Evolutionary conservation across 2,329 filamentous ascomycete species (phyloP).

Genomic region (Alternaria alternata): DNA sequence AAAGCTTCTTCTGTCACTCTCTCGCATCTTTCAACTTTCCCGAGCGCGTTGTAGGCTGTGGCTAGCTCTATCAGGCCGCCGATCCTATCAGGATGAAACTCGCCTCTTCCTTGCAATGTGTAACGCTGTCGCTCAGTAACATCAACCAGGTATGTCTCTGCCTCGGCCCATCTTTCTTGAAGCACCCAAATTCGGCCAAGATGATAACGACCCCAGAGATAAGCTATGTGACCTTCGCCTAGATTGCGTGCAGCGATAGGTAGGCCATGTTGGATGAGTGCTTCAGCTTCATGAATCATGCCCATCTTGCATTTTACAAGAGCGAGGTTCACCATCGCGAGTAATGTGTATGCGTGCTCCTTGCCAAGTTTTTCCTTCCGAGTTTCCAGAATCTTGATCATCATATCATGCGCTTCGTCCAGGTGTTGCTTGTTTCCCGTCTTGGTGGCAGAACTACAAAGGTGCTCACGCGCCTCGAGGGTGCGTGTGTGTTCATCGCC

Average conservation of each 20-base stretch:
- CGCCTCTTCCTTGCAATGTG: conserved; percentile 9
- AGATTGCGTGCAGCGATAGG: conserved; percentile 29
- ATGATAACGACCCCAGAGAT: conserved; percentile 17
- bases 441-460: not conserved
- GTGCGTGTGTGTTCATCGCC: conserved; percentile 16
- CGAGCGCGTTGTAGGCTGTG: conserved; percentile 6
- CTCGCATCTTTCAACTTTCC: conserved; percentile 2
- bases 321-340: conserved; percentile 30
- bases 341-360: conserved; percentile 37
- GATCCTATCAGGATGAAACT: conserved; percentile 19
- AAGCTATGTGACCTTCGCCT: conserved; percentile 26
- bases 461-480: conserved; percentile 12
- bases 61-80: conserved; percentile 19
- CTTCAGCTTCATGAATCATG: conserved; percentile 27
- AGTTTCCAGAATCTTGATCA: conserved; percentile 19
- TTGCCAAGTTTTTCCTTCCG: conserved; percentile 31
- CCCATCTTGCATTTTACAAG: conserved; percentile 27
- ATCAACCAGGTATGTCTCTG: conserved; percentile 13
- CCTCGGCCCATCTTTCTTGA: conserved; percentile 19
- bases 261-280: conserved; percentile 18
- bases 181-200: conserved; percentile 11
- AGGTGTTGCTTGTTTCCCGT: not conserved
- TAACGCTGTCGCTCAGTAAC: conserved; percentile 14
- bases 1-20: conserved; percentile 5
- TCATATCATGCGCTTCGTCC: conserved; percentile 10